Percentiles rank a stretch among this genome's conserved stretches.
These are phyloP conservation scores for Lumnitzera littorea DNA, from an alignment of 345 rosid genomes.

Conservation along the genomic window DNA sequence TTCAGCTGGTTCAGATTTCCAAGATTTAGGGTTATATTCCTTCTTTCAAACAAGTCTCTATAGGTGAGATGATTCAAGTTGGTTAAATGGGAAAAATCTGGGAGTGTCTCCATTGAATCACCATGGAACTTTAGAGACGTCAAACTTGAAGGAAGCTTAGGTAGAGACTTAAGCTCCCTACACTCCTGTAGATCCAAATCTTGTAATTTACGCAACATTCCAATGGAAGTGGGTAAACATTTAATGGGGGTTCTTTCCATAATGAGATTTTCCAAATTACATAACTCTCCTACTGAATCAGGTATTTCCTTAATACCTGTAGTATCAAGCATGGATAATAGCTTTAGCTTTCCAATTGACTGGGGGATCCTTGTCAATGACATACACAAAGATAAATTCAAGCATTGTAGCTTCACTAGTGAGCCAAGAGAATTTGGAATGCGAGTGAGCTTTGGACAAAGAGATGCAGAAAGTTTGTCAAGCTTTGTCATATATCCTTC, in stretches of 20 bases:
- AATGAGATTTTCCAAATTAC: no score
- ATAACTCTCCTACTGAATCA: not conserved
- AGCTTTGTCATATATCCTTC: not conserved
- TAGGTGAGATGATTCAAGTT: no score
- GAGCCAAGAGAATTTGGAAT: not conserved
- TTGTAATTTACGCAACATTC: not conserved
- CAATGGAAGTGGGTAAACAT: no score
- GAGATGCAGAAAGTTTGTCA: fast-evolving
- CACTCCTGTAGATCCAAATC: not conserved
- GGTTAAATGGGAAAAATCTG: no score
- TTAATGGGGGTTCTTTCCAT: no score
- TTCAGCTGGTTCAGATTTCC: no score
- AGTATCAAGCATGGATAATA: not conserved
- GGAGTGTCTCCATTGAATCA: no score
- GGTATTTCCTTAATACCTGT: not conserved
- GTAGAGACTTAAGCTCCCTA: no score
- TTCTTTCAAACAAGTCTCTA: no score
- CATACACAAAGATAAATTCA: not conserved
- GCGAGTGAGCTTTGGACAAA: not conserved
- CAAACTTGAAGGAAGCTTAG: no score
- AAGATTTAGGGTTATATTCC: no score
- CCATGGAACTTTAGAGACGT: no score
- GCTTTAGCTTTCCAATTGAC: not conserved
- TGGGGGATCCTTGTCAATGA: not conserved
- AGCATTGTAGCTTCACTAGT: not conserved